Evolutionary conservation across 768 basidiomycete species (phyloP).

Genomic region (Termitomyces bulborhizus): DNA sequence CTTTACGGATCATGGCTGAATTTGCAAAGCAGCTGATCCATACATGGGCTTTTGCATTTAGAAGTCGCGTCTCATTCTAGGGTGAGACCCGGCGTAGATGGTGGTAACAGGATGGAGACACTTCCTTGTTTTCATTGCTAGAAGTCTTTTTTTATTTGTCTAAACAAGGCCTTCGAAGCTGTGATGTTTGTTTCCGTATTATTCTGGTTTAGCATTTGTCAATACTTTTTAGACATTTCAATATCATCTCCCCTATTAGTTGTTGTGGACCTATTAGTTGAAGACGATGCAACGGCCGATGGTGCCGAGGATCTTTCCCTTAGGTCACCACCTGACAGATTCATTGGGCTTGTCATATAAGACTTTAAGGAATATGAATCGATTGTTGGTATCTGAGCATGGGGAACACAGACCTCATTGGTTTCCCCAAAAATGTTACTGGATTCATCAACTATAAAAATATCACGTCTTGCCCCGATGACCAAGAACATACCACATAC

Average conservation of each 20-base stretch:
- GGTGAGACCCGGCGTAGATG: background rate
- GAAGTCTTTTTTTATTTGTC: background rate
- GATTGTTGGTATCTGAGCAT: slow-evolving; percentile 1
- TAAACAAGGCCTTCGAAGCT: background rate
- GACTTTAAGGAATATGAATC: slow-evolving; percentile 10
- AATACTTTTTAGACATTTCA: slow-evolving; percentile 27
- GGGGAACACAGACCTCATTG: slow-evolving; percentile 20
- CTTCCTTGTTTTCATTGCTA: background rate
- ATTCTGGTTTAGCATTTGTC: background rate
- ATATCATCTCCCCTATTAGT: slow-evolving; percentile 16
- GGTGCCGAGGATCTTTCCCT: slow-evolving; percentile 2
- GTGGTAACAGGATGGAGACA: background rate
- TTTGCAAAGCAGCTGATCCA: too few relatives aligned
- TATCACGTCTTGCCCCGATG: background rate
- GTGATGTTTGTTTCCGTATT: background rate
- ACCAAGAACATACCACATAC: slow-evolving; percentile 25
- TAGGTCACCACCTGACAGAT: slow-evolving; percentile 1
- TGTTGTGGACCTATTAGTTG: background rate
- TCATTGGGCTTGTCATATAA: slow-evolving; percentile 12
- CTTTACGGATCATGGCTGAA: too few relatives aligned
- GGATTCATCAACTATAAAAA: slow-evolving; percentile 25
- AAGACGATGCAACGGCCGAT: slow-evolving; percentile 9
- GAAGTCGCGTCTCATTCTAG: background rate
- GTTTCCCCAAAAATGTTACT: slow-evolving; percentile 42
- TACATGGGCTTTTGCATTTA: too few relatives aligned